Conservation (phyloP, 257 asterid genomes). For the Fraxinus pennsylvanica region DNA sequence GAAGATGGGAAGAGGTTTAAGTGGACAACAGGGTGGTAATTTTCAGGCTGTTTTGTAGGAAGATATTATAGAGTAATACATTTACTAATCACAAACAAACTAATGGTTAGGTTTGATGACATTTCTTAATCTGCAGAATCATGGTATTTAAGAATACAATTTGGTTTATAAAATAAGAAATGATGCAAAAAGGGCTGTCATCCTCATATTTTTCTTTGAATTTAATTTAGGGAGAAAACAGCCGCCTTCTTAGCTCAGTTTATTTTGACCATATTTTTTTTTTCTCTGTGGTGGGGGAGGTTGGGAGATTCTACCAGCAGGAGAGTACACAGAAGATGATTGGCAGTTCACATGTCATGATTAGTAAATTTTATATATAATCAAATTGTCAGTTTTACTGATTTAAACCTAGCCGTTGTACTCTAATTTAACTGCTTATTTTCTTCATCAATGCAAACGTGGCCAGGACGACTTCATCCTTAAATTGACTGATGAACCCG, state of each 20-base stretch:
- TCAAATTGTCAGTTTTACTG: neutral
- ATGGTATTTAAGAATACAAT: slow-evolving; percentile 16
- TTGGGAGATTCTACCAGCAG: slow-evolving; percentile 31
- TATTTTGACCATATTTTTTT: neutral
- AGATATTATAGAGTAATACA: neutral
- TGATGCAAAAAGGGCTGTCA: slow-evolving; percentile 6
- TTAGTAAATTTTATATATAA: neutral
- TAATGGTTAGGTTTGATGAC: slow-evolving; percentile 43
- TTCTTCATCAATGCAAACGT: neutral
- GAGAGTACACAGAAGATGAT: slow-evolving; percentile 16
- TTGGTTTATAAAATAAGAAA: slow-evolving; percentile 21
- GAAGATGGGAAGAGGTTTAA: neutral
- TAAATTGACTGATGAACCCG: neutral
- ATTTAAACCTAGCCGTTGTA: neutral
- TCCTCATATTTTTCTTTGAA: neutral
- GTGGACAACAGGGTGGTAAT: slow-evolving; percentile 2
- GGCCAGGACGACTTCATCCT: neutral
- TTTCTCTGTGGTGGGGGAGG: neutral
- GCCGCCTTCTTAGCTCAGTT: slow-evolving; percentile 5
- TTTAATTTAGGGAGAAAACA: slow-evolving; percentile 17
- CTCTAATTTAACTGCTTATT: neutral
- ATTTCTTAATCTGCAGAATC: slow-evolving; percentile 37
- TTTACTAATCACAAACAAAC: slow-evolving; percentile 18
- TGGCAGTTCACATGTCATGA: slow-evolving; percentile 31
- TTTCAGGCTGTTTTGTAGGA: slow-evolving; percentile 19